Conservation (phyloP, 306 rosid species). For the Gillenia trifoliata region DNA sequence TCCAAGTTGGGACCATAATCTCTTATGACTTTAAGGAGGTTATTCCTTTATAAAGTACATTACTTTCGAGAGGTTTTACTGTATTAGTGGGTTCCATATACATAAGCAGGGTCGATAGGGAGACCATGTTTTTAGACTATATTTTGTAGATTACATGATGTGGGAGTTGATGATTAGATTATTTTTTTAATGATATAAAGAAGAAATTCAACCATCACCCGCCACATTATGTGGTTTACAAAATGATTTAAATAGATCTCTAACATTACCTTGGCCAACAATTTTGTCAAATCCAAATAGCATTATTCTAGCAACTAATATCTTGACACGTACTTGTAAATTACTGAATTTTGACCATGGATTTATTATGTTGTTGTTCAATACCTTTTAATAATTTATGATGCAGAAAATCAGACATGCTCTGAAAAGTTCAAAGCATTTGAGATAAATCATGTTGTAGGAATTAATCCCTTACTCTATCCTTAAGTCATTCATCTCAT, state of each 20-base stretch:
- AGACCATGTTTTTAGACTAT: no score
- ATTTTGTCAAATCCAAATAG: neutral
- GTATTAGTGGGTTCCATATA: neutral
- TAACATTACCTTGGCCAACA: neutral
- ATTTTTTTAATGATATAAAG: no score
- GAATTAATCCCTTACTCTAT: neutral
- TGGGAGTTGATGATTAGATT: no score
- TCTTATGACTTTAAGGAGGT: no score
- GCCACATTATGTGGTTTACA: no score
- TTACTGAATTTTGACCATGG: neutral
- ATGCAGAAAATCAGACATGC: neutral
- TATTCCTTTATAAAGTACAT: no score
- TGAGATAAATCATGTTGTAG: neutral
- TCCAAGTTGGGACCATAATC: no score
- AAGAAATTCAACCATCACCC: no score
- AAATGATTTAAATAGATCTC: no score
- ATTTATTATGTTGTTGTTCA: neutral
- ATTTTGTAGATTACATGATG: no score
- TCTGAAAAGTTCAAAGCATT: neutral
- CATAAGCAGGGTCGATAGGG: neutral
- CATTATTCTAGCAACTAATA: neutral
- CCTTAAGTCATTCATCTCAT: neutral
- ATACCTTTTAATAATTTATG: neutral
- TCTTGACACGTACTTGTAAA: no score
- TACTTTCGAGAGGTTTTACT: no score